Evolutionary conservation across 2,329 filamentous ascomycete species (phyloP).

Genomic region (Dendryphion nanum): DNA sequence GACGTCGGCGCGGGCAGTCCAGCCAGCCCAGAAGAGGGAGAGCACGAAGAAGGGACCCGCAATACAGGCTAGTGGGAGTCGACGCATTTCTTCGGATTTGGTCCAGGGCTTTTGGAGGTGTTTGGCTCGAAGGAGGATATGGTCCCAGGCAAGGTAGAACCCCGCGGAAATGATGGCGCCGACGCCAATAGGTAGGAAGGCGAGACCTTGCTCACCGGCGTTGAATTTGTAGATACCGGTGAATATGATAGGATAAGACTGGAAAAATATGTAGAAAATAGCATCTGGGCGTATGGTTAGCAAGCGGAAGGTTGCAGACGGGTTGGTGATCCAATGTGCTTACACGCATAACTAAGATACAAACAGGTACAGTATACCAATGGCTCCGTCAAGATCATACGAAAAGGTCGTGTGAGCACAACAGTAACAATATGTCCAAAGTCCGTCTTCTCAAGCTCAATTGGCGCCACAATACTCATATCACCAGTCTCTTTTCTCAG

Average conservation of each 20-base stretch:
- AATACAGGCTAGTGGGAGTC: slow-evolving; percentile 69
- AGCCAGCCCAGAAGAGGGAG: slow-evolving; percentile 44
- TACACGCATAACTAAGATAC: slow-evolving; percentile 62
- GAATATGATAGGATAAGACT: slow-evolving; percentile 70
- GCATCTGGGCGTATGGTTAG: slow-evolving; percentile 31
- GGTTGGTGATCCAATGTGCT: slow-evolving; percentile 3
- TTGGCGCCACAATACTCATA: slow-evolving; percentile 55
- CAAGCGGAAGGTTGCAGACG: neutral
- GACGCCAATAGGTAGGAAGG: slow-evolving; percentile 67
- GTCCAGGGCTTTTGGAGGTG: slow-evolving; percentile 55
- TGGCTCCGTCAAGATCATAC: slow-evolving; percentile 72
- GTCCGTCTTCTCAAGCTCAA: slow-evolving; percentile 61
- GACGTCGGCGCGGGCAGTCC: slow-evolving; percentile 36
- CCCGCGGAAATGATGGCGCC: slow-evolving; percentile 60
- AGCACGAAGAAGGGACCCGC: slow-evolving; percentile 61
- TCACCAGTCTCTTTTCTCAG: slow-evolving; percentile 58
- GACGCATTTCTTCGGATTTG: slow-evolving; percentile 62
- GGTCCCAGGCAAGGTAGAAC: slow-evolving; percentile 67
- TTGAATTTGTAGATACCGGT: slow-evolving; percentile 60
- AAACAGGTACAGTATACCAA: slow-evolving; percentile 73
- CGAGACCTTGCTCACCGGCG: slow-evolving; percentile 63
- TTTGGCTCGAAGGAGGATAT: slow-evolving; percentile 55
- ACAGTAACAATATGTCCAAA: slow-evolving; percentile 62
- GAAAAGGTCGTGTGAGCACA: slow-evolving; percentile 68
- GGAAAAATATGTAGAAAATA: slow-evolving; percentile 72